Conservation (phyloP, 2,329 filamentous ascomycete species). For the Fusarium drepaniforme region DNA sequence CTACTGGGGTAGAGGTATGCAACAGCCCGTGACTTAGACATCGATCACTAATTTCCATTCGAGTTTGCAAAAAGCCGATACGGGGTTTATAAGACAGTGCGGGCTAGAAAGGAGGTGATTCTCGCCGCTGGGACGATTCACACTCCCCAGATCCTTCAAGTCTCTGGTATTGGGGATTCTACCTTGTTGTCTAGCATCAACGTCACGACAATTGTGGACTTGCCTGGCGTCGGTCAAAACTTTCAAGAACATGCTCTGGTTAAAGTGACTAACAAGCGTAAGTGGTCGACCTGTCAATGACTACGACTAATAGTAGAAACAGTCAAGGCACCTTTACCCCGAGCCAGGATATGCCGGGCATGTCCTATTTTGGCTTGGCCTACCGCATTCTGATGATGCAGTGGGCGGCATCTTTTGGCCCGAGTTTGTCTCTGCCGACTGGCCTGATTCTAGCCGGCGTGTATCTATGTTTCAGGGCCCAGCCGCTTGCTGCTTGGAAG, state of each 20-base stretch:
- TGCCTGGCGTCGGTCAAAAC: conserved; percentile 63
- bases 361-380: background rate
- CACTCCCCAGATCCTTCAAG: conserved; percentile 60
- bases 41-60: background rate
- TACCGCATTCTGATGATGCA: background rate
- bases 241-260: conserved; percentile 54
- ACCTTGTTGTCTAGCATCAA: conserved; percentile 50
- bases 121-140: conserved; percentile 55
- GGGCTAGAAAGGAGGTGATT: conserved; percentile 53
- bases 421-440: background rate
- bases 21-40: rapidly evolving
- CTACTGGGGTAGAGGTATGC: conserved; percentile 35
- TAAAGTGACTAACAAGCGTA: conserved; percentile 7
- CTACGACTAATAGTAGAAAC: background rate
- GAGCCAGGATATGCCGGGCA: background rate
- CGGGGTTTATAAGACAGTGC: background rate
- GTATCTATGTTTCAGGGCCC: background rate
- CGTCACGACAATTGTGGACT: conserved; percentile 57
- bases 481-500: background rate
- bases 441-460: background rate
- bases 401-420: background rate
- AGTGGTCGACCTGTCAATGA: background rate
- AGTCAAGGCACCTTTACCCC: conserved; percentile 30
- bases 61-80: conserved; percentile 23
- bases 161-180: conserved; percentile 61